Evolutionary conservation across 2,329 filamentous ascomycete species (phyloP).

Genomic region (Xylariaceae sp.): DNA sequence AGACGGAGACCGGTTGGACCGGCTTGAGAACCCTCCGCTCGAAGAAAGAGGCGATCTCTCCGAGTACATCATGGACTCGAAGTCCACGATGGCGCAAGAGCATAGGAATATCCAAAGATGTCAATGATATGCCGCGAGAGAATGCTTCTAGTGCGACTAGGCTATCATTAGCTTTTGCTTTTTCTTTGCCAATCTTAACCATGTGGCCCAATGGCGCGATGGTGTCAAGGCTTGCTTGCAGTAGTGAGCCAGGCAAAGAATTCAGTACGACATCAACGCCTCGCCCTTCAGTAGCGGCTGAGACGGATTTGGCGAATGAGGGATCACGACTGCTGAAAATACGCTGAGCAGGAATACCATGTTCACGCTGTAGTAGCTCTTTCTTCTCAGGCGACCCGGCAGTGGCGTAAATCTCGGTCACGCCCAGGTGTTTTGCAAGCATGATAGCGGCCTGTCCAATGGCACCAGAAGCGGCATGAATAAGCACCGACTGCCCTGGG

Average conservation of each 20-base stretch:
- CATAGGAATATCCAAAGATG: slow-evolving; percentile 1
- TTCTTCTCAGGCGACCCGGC: slow-evolving; percentile 12
- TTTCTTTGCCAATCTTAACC: slow-evolving; percentile 18
- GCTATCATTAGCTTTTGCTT: slow-evolving; percentile 11
- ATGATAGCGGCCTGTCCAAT: slow-evolving; percentile 14
- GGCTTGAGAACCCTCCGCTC: slow-evolving; percentile 10
- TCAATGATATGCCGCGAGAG: slow-evolving; percentile 5
- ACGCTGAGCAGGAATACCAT: slow-evolving; percentile 10
- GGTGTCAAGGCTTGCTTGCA: slow-evolving; percentile 8
- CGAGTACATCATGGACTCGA: slow-evolving; percentile 2
- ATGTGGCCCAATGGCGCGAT: slow-evolving; percentile 15
- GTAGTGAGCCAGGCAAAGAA: slow-evolving; percentile 14
- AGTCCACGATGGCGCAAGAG: slow-evolving; percentile 2
- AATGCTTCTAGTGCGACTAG: slow-evolving; percentile 10
- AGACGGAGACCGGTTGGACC: slow-evolving; percentile 23
- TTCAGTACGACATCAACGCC: slow-evolving; percentile 22
- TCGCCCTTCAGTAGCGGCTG: slow-evolving; percentile 4
- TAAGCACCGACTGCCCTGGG: slow-evolving; percentile 13
- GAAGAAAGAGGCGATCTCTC: slow-evolving; percentile 5
- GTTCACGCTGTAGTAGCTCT: slow-evolving; percentile 6
- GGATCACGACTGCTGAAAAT: slow-evolving; percentile 19
- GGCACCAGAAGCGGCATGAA: slow-evolving; percentile 18
- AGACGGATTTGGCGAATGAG: slow-evolving; percentile 11
- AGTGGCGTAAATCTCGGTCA: slow-evolving; percentile 16
- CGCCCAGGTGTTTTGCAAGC: slow-evolving; percentile 12